A percentile compares a stretch with the other conserved stretches of the same genome.
phyloP scores from a whole-genome alignment of 352 stramenopile genomes.

The Phytopythium boreale region DNA sequence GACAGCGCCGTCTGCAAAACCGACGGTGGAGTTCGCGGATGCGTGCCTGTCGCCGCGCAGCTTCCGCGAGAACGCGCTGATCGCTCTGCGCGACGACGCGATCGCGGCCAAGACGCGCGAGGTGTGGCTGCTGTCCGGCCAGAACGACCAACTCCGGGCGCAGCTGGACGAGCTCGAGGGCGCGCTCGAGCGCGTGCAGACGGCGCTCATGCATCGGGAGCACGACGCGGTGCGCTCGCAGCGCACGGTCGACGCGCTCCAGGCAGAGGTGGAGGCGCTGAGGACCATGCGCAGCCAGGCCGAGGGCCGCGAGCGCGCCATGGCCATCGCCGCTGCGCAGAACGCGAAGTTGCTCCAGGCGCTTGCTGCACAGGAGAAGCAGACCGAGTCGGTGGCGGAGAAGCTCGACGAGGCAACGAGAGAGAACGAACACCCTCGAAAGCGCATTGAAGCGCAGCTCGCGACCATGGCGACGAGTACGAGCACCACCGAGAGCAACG shows the following conservation, averaged over 20 bases:
- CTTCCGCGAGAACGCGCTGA: slow-evolving; percentile 72
- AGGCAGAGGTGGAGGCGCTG: slow-evolving; percentile 52
- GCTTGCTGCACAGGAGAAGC: slow-evolving; percentile 52
- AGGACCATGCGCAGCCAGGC: slow-evolving; percentile 47
- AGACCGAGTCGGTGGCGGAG: slow-evolving; percentile 21
- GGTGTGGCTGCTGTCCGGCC: slow-evolving; percentile 59
- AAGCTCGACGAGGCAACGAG: slow-evolving; percentile 20
- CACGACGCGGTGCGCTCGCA: slow-evolving; percentile 54
- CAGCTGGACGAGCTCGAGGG: slow-evolving; percentile 68
- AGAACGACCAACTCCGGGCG: slow-evolving; percentile 62
- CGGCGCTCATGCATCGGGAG: slow-evolving; percentile 47
- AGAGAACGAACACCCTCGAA: slow-evolving; percentile 42
- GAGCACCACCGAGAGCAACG: slow-evolving; percentile 34
- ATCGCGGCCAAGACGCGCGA: slow-evolving; percentile 68
- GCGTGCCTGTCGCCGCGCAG: slow-evolving; percentile 69
- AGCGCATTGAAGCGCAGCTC: slow-evolving; percentile 11
- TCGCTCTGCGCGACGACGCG: slow-evolving; percentile 68
- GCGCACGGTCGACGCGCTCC: slow-evolving; percentile 51
- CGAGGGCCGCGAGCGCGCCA: slow-evolving; percentile 57
- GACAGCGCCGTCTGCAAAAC: not conserved
- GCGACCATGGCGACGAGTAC: slow-evolving; percentile 22
- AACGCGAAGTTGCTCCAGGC: slow-evolving; percentile 68
- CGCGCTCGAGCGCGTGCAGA: slow-evolving; percentile 62
- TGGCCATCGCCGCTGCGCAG: slow-evolving; percentile 74
- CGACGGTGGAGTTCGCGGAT: slow-evolving; percentile 19